Evolutionary conservation across 106 monocot species (phyloP), one percentile per base, ranked within the genome.

Genomic region (Platanthera zijinensis): DNA sequence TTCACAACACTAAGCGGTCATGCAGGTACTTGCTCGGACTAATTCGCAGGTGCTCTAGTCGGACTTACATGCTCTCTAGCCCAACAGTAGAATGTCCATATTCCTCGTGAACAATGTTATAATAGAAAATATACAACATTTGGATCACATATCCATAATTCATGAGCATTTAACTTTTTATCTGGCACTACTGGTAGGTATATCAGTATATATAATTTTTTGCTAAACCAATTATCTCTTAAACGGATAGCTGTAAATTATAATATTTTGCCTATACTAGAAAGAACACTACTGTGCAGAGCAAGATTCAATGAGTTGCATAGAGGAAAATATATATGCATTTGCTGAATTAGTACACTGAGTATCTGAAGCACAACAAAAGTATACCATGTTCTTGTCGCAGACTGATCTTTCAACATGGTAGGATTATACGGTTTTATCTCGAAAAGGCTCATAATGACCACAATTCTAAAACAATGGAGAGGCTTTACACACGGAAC

Each of bases 261-360:
- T 3, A 18, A 28, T 51, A 32, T n/a, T 77, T 25, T 14, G 2
- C n/a, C 17, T 30, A 8, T 78, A 57, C 52, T 76, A 63, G 80
- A 72, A 84, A 6, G 76, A 80, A 50, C 62, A 70, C 48, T 50
- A 71, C 18, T 79, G 75, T 53, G 39, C 80, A 8, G 59, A 80
- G 64, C 28, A 80, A 50, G 84, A 80, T 22, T 76, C 72, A 48
- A 0, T 80, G 28, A 13, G 5, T 14, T 18, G 53, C 75, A 72
- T 84, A 61, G 39, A 75, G 21, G 64, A 50, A 17, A 76, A 52
- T 28, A 48, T 61, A 28, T 71, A 84, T 13, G 70, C 72, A 6
- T 86, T 82, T 78, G 79, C 64, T 59, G 82, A 86, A 46, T 53
- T 86, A 50, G 76, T 32, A 2, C 32, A 32, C 0, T n/a, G 32